A percentile compares a stretch with the other conserved stretches of the same genome.
phyloP scores from a whole-genome alignment of 1,284 basidiomycete genomes.

The Heterobasidion occidentale region DNA sequence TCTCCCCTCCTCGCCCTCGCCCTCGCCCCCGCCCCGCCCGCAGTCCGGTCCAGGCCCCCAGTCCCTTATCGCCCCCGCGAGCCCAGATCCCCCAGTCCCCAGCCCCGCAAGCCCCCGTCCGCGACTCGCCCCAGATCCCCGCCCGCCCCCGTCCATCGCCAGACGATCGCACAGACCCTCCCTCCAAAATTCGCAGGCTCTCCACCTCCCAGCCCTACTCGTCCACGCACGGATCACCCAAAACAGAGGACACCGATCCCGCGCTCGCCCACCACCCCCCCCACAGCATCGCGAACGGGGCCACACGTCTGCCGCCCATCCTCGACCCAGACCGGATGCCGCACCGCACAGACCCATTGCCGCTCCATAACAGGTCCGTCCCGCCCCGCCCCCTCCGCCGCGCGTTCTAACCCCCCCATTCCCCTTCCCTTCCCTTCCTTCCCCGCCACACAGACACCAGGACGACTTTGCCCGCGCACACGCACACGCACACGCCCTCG shows the following conservation, averaged over 20 bases:
- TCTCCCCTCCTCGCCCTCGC: neutral
- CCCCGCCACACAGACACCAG: constrained; percentile 24
- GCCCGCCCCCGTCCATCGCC: too few species aligned
- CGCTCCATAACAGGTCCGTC: constrained; percentile 32
- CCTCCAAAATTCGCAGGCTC: too few species aligned
- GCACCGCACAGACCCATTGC: constrained; percentile 34
- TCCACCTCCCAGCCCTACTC: too few species aligned
- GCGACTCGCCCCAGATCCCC: too few species aligned
- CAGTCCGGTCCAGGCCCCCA: neutral
- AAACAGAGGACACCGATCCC: too few species aligned
- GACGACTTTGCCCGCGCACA: constrained; percentile 29
- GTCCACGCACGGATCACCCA: too few species aligned
- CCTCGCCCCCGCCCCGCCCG: neutral
- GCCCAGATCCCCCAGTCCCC: neutral
- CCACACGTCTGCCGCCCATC: constrained; percentile 1
- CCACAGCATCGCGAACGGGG: constrained; percentile 1
- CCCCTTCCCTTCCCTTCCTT: constrained; percentile 3
- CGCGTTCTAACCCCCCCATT: constrained; percentile 8
- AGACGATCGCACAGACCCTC: too few species aligned
- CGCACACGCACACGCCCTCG: constrained; percentile 29
- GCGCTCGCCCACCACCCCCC: too few species aligned
- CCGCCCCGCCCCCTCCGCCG: constrained; percentile 9
- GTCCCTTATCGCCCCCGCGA: neutral
- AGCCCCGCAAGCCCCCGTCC: too few species aligned
- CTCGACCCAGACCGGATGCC: constrained; percentile 28